Base-by-base conservation (phyloP, 1,284 basidiomycete genomes). In the Phellinidium pouzarii region DNA sequence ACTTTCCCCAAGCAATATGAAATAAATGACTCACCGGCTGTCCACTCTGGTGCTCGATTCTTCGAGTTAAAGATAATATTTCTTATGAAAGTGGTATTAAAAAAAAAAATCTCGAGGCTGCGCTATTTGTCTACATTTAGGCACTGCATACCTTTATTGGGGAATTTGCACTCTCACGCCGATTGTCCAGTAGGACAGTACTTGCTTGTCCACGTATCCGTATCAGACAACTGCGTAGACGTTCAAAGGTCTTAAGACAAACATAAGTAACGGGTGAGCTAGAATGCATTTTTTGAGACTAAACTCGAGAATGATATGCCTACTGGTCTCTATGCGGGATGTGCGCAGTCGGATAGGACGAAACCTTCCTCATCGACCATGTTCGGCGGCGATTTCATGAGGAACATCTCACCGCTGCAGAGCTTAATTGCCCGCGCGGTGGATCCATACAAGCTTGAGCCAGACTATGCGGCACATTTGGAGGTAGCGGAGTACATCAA, bases 401-500 rank as follows among this genome's bases (percentile, higher is more conserved):
- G 48, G 43, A 51, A 51, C 27, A 42, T 55, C 2, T 83, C 83
- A 12, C 78, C 78, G 19, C 73, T 88, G 42, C 84, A 89, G 60
- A 67, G 82, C 23, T 76, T 89, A 55, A 76, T 89, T 60, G 78
- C 90, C 55, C 82, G 91, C 50, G 91, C 93, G 12, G 96, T 94
- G 68, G 91, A 95, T 61, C 89, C 94, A 1, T 81, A 84, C 20
- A 74, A 92, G 11, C 79, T 80, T 56, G 90, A 94, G 65, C 91
- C 94, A 17, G 96, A 98, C 68, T 89, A 95, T 70, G 86, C 91
- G 0, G 74, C 90, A 43, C 92, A 97, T 68, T 79, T 99, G 59
- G 94, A 98, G 68, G 84, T 99, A 43, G 92, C 93, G 26, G 93
- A 95, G 60, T 82, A 87, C 62, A 84, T 99, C 70, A 96, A 95